phyloP scores from a whole-genome alignment of 2,329 filamentous ascomycete species.

The Penicillium sp. region DNA sequence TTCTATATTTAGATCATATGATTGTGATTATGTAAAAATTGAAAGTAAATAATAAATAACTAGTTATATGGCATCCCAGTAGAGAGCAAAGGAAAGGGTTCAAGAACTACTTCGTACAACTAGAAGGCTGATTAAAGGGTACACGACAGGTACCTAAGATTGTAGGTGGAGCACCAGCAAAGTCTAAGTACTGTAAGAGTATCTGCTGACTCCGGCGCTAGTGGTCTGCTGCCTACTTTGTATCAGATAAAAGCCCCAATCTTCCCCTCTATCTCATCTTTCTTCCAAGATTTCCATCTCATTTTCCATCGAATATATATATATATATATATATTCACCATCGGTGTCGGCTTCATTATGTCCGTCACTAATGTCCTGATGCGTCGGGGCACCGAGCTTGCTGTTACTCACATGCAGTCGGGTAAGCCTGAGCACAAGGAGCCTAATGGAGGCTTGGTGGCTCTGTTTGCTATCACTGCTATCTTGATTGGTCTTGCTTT shows the following conservation, averaged over 20 bases:
- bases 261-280: slow-evolving; percentile 4
- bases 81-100: not conserved
- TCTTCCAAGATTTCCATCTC: not conserved
- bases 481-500: slow-evolving; percentile 25
- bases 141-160: not conserved
- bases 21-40: not conserved
- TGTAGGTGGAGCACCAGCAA: not conserved
- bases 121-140: not conserved
- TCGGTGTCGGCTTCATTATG: slow-evolving; percentile 24
- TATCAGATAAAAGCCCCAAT: slow-evolving; percentile 8
- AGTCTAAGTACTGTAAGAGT: slow-evolving; percentile 4
- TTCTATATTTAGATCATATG: slow-evolving; percentile 16
- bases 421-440: slow-evolving; percentile 23
- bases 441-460: slow-evolving; percentile 25
- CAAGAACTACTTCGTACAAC: not conserved
- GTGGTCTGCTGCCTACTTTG: slow-evolving; percentile 12
- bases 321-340: not conserved
- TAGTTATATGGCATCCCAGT: not conserved
- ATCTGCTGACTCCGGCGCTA: slow-evolving; percentile 6
- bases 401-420: slow-evolving; percentile 26
- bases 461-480: slow-evolving; percentile 31
- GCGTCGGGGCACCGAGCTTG: slow-evolving; percentile 39
- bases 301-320: not conserved
- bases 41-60: not conserved
- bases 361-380: slow-evolving; percentile 31